Percentiles rank a stretch among this genome's conserved stretches.
These are phyloP conservation scores for Apiospora koreana DNA, from an alignment of 2,329 filamentous ascomycete species.

Conservation along the genomic window DNA sequence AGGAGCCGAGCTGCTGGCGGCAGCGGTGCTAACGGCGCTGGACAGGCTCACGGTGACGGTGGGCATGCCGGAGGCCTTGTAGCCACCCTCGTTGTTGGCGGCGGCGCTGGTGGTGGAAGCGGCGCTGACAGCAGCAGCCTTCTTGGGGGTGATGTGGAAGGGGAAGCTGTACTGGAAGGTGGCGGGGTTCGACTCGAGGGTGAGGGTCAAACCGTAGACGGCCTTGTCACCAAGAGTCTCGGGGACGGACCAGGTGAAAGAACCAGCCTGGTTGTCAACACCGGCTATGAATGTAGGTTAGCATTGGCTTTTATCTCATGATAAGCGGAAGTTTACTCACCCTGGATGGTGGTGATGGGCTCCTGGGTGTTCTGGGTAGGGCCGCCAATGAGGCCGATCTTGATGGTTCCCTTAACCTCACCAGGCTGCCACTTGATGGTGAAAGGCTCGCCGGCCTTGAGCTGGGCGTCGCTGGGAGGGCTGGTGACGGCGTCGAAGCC, in stretches of 20 bases:
- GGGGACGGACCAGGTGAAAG: conserved; percentile 54
- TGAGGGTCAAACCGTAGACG: conserved; percentile 61
- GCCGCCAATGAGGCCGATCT: conserved; percentile 58
- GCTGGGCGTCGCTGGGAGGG: conserved; percentile 42
- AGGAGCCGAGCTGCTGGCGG: conserved; percentile 14
- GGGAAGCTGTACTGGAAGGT: conserved; percentile 65
- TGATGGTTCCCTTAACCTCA: conserved; percentile 45
- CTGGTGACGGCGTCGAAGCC: conserved; percentile 56
- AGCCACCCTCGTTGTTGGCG: conserved; percentile 9
- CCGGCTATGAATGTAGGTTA: conserved; percentile 38
- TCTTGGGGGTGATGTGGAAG: conserved; percentile 51
- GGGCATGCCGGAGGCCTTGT: not conserved
- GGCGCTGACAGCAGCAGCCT: conserved; percentile 19
- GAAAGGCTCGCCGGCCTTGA: conserved; percentile 46
- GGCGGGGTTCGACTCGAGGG: conserved; percentile 44
- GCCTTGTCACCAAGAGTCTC: conserved; percentile 43
- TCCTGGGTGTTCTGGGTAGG: conserved; percentile 42
- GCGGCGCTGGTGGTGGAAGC: conserved; percentile 11
- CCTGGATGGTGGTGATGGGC: conserved; percentile 43
- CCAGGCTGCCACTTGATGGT: conserved; percentile 52
- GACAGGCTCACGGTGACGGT: conserved; percentile 22
- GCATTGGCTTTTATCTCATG: not conserved
- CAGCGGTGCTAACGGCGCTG: conserved; percentile 21
- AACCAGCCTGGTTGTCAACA: conserved; percentile 45
- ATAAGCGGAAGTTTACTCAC: conserved; percentile 43